Conservation (phyloP, 2,329 filamentous ascomycete genomes). For the Elsinoe ampelina region DNA sequence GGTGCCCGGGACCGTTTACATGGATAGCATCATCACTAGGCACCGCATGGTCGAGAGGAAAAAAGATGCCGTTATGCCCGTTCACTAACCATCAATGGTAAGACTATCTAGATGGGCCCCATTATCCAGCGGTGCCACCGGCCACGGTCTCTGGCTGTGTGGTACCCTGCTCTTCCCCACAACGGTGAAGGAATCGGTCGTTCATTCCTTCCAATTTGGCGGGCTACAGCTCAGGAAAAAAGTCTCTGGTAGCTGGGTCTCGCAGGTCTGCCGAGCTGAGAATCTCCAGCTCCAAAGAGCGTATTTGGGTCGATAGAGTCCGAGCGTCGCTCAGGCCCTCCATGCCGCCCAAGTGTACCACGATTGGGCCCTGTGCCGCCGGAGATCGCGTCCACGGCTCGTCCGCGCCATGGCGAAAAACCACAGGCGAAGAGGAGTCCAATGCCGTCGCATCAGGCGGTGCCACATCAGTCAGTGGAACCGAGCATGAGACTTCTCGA, state of each 20-base stretch:
- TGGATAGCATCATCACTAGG: constrained; percentile 6
- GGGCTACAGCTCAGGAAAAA: background rate
- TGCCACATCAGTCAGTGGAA: background rate
- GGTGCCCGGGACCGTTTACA: background rate
- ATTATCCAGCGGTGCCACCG: background rate
- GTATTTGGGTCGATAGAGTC: background rate
- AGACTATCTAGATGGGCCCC: constrained; percentile 1
- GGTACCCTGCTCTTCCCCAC: background rate
- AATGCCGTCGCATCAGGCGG: background rate
- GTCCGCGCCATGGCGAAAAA: background rate
- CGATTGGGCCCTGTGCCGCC: background rate
- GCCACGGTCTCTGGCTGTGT: background rate
- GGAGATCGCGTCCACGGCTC: constrained; percentile 11
- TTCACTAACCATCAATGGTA: background rate
- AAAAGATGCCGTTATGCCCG: constrained; percentile 7
- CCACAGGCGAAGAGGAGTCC: background rate
- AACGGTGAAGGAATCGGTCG: constrained; percentile 1
- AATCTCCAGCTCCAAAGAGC: background rate
- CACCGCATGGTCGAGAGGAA: constrained; percentile 1
- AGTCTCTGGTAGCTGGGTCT: background rate
- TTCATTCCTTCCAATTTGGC: constrained; percentile 6
- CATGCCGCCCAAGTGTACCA: background rate
- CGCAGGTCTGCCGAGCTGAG: background rate
- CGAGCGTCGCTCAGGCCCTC: background rate
- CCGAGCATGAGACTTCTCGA: background rate